Evolutionary conservation across 108 stramenopile species (phyloP), one percentile per base, ranked within the genome.

Genomic region (Epipyxis sp.): DNA sequence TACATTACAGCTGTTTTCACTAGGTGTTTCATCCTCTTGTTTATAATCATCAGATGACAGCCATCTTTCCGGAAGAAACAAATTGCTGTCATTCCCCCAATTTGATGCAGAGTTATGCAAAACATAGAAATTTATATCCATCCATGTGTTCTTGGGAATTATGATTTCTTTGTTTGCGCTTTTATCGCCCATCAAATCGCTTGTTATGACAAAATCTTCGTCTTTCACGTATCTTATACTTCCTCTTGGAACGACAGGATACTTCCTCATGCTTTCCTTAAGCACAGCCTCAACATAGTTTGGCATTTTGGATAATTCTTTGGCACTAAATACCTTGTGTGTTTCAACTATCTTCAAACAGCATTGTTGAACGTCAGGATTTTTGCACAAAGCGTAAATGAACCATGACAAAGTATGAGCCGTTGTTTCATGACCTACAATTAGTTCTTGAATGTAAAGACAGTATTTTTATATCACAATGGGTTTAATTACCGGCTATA

Each of bases 301-400:
- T 20, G 65, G 41, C 40, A 41, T 20, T 37, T 16, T 20, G 29
- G 29, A 16, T 20, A 40, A 41, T 68, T 68, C 65, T n/a, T n/a
- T n/a, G n/a, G n/a, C n/a, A n/a, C n/a, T n/a, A n/a, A n/a, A n/a
- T n/a, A n/a, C n/a, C n/a, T n/a, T n/a, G n/a, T n/a, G n/a, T n/a
- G n/a, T n/a, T n/a, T n/a, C n/a, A n/a, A n/a, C n/a, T n/a, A n/a
- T n/a, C n/a, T n/a, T n/a, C n/a, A n/a, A n/a, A n/a, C n/a, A n/a
- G n/a, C n/a, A n/a, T 68, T 68, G 65, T 68, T 68, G 65, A 13
- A 68, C 65, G 20, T 68, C 65, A 37, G 39, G 29, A 68, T 68
- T 13, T 16, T 20, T 16, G 39, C 29, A 20, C 65, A 68, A 25
- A 20, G 65, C 65, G 40, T 68, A 68, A 20, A 25, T 41, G 16